Evolutionary conservation across 495 filamentous ascomycete genomes (phyloP), one percentile per base, ranked within the genome.

Genomic region (Lasiosphaeria hispida): DNA sequence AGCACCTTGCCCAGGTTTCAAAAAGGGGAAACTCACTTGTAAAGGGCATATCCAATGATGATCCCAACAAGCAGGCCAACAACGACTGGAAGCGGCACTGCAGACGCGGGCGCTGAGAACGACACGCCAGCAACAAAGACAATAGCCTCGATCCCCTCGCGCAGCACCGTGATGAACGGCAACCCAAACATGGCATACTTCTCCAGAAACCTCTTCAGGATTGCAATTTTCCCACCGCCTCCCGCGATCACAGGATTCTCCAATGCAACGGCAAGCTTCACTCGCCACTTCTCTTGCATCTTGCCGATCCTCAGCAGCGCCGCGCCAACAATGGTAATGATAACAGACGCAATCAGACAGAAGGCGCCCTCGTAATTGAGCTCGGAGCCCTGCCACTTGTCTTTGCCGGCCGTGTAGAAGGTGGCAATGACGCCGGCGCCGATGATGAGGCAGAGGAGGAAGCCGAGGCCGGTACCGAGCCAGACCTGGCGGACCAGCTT

Each of bases 101-200:
- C 76, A 6, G 77, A 79, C 3, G 87, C 89, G 0, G 90, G 90
- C 10, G 87, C 75, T n/a, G 83, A 80, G 42, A 93, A 80, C 2
- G 87, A 83, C 5, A 96, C 90, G 18, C 91, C 90, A 18, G 88
- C 88, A 53, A 94, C 82, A 70, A 91, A 96, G 37, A 92, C 82
- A 34, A 92, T 84, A 3, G 86, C 89, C 62, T 96, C 91, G 18
- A 93, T 78, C 18, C 90, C 90, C 70, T 96, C 90, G 15, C 90
- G 76, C 7, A 94, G 74, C n/a, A 91, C 85, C 0, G 90, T 96
- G 68, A 93, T 80, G 64, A 94, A 92, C 0, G 90, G 90, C 33
- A 94, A 73, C 15, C 86, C 65, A 68, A 94, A 94, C 86, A 96
- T 89, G 44, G 81, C 83, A 58, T 94, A 92, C 66, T 88, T 90